phyloP scores from a whole-genome alignment of 495 filamentous ascomycete genomes.

The Polyplosphaeria fusca region DNA sequence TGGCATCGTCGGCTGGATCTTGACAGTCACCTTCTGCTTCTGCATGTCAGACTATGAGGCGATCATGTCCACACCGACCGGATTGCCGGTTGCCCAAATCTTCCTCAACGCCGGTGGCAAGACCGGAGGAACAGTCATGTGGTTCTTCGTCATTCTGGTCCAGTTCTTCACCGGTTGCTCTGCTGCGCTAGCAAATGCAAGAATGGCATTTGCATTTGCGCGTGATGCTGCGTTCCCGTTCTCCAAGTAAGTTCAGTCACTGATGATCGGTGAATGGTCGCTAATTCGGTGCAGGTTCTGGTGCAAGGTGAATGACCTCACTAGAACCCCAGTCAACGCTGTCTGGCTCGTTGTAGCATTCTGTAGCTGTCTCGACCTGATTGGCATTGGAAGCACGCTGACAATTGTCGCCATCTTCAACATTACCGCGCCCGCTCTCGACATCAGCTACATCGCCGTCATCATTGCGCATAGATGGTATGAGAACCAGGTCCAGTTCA shows the following conservation, averaged over 20 bases:
- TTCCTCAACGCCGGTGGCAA: slow-evolving; percentile 65
- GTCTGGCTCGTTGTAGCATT: slow-evolving; percentile 71
- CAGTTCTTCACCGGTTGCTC: slow-evolving; percentile 71
- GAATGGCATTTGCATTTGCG: slow-evolving; percentile 72
- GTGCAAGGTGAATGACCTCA: slow-evolving; percentile 55
- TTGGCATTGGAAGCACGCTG: slow-evolving; percentile 65
- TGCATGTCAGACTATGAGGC: slow-evolving; percentile 63
- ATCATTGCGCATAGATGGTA: slow-evolving; percentile 64
- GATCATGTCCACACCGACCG: slow-evolving; percentile 60
- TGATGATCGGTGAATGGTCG: neutral
- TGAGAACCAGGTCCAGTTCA: slow-evolving; percentile 55
- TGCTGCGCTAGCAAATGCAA: slow-evolving; percentile 66
- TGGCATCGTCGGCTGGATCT: slow-evolving; percentile 60
- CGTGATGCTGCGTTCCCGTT: slow-evolving; percentile 68
- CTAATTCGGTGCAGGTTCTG: slow-evolving; percentile 46
- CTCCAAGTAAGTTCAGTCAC: slow-evolving; percentile 49
- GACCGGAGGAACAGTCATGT: slow-evolving; percentile 62
- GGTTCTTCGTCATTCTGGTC: slow-evolving; percentile 65
- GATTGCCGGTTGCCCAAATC: slow-evolving; percentile 67
- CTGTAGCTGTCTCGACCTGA: slow-evolving; percentile 58
- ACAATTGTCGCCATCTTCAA: slow-evolving; percentile 69
- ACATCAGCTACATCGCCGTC: slow-evolving; percentile 66
- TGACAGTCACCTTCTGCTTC: slow-evolving; percentile 67
- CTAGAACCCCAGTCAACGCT: slow-evolving; percentile 63
- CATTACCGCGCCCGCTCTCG: slow-evolving; percentile 66